A percentile compares a stretch with the other conserved stretches of the same genome.
Conservation (phyloP, 2,329 filamentous ascomycete genomes). For the Pseudonectria foliicola region DNA sequence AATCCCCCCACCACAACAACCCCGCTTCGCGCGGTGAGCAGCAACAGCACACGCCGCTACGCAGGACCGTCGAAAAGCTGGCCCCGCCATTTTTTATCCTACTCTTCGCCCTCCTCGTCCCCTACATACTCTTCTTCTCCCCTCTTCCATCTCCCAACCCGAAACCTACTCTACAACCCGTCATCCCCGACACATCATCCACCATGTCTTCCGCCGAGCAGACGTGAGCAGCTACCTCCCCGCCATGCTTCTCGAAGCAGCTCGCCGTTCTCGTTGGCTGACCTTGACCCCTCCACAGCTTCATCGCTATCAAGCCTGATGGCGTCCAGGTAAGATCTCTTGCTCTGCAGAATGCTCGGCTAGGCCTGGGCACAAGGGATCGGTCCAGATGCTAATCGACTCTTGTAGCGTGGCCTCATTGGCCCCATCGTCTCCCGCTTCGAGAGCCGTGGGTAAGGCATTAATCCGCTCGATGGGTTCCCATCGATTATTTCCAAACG, state of each 20-base stretch:
- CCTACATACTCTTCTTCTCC: conserved; percentile 32
- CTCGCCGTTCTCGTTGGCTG: conserved; percentile 5
- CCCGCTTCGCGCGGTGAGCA: conserved; percentile 25
- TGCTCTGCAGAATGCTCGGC: background rate
- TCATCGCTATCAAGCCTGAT: conserved; percentile 99
- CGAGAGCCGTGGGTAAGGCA: conserved; percentile 79
- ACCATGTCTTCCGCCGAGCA: conserved; percentile 71
- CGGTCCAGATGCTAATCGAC: conserved; percentile 16
- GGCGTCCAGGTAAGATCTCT: conserved; percentile 77
- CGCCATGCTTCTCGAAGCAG: conserved; percentile 11
- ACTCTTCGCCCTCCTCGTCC: conserved; percentile 30
- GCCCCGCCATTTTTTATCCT: conserved; percentile 37
- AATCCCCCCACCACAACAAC: conserved; percentile 28
- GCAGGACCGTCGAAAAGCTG: conserved; percentile 31
- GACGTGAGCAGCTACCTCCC: conserved; percentile 60
- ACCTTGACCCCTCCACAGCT: conserved; percentile 50
- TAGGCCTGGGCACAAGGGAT: background rate
- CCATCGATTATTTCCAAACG: conserved; percentile 2
- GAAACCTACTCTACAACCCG: conserved; percentile 21
- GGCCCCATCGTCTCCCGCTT: conserved; percentile 98
- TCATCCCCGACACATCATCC: conserved; percentile 23
- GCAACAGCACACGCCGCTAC: conserved; percentile 16
- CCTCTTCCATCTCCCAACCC: conserved; percentile 23
- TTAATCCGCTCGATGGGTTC: too few species aligned
- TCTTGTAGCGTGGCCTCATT: conserved; percentile 78